phyloP scores from a whole-genome alignment of 192 early-diverging fungal genomes.

The Coemansia sp. region DNA sequence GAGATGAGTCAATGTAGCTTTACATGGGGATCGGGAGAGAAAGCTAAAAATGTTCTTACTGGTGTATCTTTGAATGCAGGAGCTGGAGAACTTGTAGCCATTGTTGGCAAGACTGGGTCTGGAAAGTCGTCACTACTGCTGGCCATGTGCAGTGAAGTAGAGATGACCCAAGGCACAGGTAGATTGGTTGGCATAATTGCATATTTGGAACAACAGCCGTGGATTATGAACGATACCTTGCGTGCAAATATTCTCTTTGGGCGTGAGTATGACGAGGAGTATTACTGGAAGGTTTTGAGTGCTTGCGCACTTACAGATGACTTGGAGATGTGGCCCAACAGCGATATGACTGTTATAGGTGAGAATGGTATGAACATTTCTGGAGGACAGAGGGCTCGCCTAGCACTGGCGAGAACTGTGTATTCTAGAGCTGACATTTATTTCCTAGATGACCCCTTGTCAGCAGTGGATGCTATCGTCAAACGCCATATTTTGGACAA shows the following conservation, averaged over 20 bases:
- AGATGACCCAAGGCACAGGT: slow-evolving; percentile 35
- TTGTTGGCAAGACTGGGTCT: slow-evolving; percentile 60
- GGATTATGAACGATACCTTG: slow-evolving; percentile 57
- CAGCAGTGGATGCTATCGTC: slow-evolving; percentile 67
- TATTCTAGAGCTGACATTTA: slow-evolving; percentile 70
- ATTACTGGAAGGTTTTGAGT: slow-evolving; percentile 61
- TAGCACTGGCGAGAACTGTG: slow-evolving; percentile 64
- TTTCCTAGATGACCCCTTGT: slow-evolving; percentile 73
- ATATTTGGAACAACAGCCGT: slow-evolving; percentile 25
- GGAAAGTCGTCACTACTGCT: slow-evolving; percentile 65
- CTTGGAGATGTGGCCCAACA: slow-evolving; percentile 59
- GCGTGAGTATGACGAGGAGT: slow-evolving; percentile 53
- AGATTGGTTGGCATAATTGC: slow-evolving; percentile 22
- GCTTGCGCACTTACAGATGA: slow-evolving; percentile 66
- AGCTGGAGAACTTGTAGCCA: slow-evolving; percentile 52
- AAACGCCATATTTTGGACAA: slow-evolving; percentile 65
- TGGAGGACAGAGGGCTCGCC: slow-evolving; percentile 69
- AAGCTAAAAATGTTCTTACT: background rate
- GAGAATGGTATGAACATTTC: slow-evolving; percentile 72
- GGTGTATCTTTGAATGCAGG: slow-evolving; percentile 4
- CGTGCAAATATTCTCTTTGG: slow-evolving; percentile 84
- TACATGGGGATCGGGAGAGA: background rate
- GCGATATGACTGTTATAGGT: slow-evolving; percentile 71
- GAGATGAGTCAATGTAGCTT: slow-evolving; percentile 20
- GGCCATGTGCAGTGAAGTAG: slow-evolving; percentile 59